A percentile compares a stretch with the other conserved stretches of the same genome.
These are phyloP conservation scores for Stephanodiscus triporus DNA, from an alignment of 108 stramenopile genomes.

Conservation along the genomic window DNA sequence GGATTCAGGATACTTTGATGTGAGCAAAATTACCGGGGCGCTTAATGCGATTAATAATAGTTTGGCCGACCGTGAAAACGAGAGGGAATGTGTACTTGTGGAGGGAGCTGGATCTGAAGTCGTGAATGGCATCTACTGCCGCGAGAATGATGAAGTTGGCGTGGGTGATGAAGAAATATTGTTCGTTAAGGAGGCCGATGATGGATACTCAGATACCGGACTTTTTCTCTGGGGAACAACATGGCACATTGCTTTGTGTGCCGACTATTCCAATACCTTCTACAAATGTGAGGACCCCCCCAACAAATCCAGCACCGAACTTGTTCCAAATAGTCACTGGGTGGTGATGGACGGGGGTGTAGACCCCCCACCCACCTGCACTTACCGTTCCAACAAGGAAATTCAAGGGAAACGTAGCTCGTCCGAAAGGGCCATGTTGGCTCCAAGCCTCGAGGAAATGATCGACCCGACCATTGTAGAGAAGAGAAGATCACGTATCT, in stretches of 20 bases:
- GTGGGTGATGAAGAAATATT: conserved; percentile 45
- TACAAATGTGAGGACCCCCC: conserved; percentile 35
- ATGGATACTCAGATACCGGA: conserved; percentile 46
- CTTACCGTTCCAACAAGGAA: conserved; percentile 31
- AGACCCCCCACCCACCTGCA: conserved; percentile 29
- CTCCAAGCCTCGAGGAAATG: conserved; percentile 50
- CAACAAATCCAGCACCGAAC: conserved; percentile 16
- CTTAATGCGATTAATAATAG: conserved; percentile 47
- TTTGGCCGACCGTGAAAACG: conserved; percentile 47
- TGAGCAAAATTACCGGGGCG: conserved; percentile 42
- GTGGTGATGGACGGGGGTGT: conserved; percentile 17
- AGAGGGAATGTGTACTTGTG: conserved; percentile 65
- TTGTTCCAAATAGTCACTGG: conserved; percentile 41
- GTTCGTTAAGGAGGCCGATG: conserved; percentile 48
- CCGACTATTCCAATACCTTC: conserved; percentile 50
- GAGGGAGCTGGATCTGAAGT: conserved; percentile 55
- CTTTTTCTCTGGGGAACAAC: conserved; percentile 35
- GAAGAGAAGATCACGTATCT: conserved; percentile 40
- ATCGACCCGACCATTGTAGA: conserved; percentile 49
- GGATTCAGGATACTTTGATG: conserved; percentile 51
- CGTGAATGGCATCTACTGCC: conserved; percentile 64
- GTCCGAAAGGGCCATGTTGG: conserved; percentile 7
- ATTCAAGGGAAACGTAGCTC: conserved; percentile 2
- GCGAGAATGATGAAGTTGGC: conserved; percentile 45
- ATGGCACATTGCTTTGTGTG: conserved; percentile 52